These are phyloP conservation scores for Aspergillus oerlinghausenensis DNA, from an alignment of 2,329 filamentous ascomycete genomes.

Conservation along the genomic window DNA sequence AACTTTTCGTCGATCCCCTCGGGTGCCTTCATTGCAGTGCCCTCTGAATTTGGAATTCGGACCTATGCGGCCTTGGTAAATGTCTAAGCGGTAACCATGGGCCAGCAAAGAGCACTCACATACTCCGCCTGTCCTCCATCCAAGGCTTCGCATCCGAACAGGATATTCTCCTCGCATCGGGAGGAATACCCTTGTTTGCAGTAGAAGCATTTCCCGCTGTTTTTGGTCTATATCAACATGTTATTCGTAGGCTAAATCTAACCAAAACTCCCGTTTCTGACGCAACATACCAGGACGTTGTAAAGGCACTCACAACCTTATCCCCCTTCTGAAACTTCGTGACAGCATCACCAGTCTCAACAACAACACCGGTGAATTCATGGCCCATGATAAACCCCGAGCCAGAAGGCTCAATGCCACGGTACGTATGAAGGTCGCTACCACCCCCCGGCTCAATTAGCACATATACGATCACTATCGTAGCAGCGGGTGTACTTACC, in stretches of 20 bases:
- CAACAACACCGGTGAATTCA: slow-evolving; percentile 76
- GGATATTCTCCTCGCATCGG: slow-evolving; percentile 63
- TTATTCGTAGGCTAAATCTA: background rate
- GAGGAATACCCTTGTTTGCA: slow-evolving; percentile 73
- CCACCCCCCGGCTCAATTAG: background rate
- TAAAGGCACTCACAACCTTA: slow-evolving; percentile 78
- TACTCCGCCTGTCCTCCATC: slow-evolving; percentile 82
- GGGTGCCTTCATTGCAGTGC: slow-evolving; percentile 71
- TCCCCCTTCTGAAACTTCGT: slow-evolving; percentile 69
- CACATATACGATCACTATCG: background rate
- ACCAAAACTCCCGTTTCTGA: background rate
- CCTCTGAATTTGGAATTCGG: slow-evolving; percentile 74
- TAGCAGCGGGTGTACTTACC: slow-evolving; percentile 49
- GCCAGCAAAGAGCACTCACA: slow-evolving; percentile 34
- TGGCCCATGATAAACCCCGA: slow-evolving; percentile 68
- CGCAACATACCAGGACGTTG: slow-evolving; percentile 61
- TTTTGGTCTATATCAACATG: slow-evolving; percentile 6
- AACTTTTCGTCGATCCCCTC: slow-evolving; percentile 66
- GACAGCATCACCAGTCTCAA: slow-evolving; percentile 63
- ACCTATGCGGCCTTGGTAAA: slow-evolving; percentile 42
- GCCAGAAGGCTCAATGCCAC: slow-evolving; percentile 68
- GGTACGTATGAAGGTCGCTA: slow-evolving; percentile 81
- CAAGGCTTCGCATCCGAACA: slow-evolving; percentile 66
- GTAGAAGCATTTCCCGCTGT: slow-evolving; percentile 72
- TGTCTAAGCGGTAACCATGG: background rate